Evolutionary conservation across 2,329 filamentous ascomycete genomes (phyloP).

Genomic region (Microcyclosporella mali): DNA sequence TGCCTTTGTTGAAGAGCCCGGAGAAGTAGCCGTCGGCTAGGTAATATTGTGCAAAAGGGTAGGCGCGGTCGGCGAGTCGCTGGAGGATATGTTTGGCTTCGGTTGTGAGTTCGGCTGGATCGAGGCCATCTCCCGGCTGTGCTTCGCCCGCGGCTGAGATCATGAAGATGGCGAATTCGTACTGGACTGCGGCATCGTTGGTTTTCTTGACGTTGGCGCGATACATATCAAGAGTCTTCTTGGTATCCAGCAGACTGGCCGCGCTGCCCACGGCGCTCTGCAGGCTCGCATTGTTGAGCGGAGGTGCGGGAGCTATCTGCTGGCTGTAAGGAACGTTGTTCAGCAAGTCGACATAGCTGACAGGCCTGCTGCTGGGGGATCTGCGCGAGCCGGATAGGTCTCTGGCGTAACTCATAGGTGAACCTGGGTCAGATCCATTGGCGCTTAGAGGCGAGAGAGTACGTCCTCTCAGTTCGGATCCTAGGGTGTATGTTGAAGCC

Average conservation of each 20-base stretch:
- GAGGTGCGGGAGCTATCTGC: constrained; percentile 57
- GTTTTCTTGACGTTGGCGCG: constrained; percentile 96
- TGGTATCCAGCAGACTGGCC: constrained; percentile 81
- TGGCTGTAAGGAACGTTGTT: constrained; percentile 69
- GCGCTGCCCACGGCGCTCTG: constrained; percentile 77
- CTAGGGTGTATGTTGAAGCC: constrained; percentile 67
- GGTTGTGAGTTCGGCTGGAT: constrained; percentile 60
- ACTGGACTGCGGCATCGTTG: constrained; percentile 80
- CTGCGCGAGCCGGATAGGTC: constrained; percentile 47
- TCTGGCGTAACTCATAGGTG: constrained; percentile 40
- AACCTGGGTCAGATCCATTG: constrained; percentile 32
- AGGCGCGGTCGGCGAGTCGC: constrained; percentile 75
- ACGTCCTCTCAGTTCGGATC: constrained; percentile 65
- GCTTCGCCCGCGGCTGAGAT: constrained; percentile 82
- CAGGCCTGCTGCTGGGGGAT: constrained; percentile 53
- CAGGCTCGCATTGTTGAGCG: constrained; percentile 74
- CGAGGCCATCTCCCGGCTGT: constrained; percentile 36
- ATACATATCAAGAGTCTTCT: constrained; percentile 97
- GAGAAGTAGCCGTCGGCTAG: constrained; percentile 91
- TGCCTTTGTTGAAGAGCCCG: constrained; percentile 90
- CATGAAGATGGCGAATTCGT: constrained; percentile 93
- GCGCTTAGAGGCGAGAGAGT: constrained; percentile 49
- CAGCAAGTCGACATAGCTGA: constrained; percentile 57
- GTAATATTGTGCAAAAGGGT: constrained; percentile 97
- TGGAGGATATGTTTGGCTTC: constrained; percentile 89